A percentile compares a stretch with the other conserved stretches of the same genome.
Conservation (phyloP, 371 early-diverging fungal genomes). For the Furculomyces boomerangus region DNA sequence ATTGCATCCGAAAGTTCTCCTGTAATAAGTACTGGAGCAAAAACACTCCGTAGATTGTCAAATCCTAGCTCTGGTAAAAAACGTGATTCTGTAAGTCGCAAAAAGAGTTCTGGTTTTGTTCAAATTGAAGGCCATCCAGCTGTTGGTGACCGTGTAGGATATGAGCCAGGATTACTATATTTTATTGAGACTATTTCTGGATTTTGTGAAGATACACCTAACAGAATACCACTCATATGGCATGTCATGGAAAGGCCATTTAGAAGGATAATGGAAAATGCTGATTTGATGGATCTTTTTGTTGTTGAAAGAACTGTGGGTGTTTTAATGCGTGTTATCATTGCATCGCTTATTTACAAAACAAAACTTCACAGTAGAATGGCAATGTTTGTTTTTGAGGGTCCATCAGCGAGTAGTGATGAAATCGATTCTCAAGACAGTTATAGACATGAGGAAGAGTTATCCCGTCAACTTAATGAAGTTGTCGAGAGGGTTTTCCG, state of each 20-base stretch:
- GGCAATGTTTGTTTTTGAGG: too few species aligned
- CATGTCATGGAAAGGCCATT: conserved; percentile 42
- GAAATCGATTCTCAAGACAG: background rate
- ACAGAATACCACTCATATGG: conserved; percentile 23
- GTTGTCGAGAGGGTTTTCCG: conserved; percentile 17
- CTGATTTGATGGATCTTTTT: conserved; percentile 43
- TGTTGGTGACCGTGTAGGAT: conserved; percentile 19
- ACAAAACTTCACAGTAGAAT: too few species aligned
- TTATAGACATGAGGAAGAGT: background rate
- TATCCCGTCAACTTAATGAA: conserved; percentile 6
- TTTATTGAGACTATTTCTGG: conserved; percentile 12
- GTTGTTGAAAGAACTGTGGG: conserved; percentile 61
- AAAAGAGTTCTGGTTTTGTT: background rate
- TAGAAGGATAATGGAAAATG: conserved; percentile 43
- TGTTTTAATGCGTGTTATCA: conserved; percentile 48
- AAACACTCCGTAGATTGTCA: background rate
- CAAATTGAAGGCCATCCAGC: background rate
- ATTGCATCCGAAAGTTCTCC: background rate
- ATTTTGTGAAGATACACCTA: conserved; percentile 5
- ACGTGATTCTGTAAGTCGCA: background rate
- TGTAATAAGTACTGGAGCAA: background rate
- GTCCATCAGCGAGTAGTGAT: too few species aligned
- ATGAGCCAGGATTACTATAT: conserved; percentile 22
- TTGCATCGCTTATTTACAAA: conserved; percentile 26
- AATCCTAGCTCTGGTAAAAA: background rate